These are phyloP conservation scores for Paraphysoderma sedebokerense DNA, from an alignment of 371 early-diverging fungal species.

Conservation along the genomic window DNA sequence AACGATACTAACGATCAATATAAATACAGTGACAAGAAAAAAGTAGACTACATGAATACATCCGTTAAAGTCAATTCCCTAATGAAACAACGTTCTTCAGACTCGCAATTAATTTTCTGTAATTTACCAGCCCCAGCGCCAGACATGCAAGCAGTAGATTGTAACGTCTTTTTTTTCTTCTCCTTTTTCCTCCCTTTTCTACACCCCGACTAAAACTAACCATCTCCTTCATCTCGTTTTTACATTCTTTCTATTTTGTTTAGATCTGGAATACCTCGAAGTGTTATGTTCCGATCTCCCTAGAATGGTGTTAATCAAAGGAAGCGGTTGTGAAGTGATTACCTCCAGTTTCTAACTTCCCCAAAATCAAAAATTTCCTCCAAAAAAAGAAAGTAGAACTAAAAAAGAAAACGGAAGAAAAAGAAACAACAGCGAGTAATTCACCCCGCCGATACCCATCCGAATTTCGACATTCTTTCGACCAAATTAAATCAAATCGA, in stretches of 20 bases:
- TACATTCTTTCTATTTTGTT: background rate
- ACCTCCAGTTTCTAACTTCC: too few relatives aligned
- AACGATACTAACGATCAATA: too few relatives aligned
- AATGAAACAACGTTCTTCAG: slow-evolving; percentile 5
- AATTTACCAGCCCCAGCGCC: slow-evolving; percentile 11
- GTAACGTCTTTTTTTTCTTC: background rate
- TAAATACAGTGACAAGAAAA: background rate
- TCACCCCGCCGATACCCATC: too few relatives aligned
- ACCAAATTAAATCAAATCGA: too few relatives aligned
- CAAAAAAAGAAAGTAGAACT: too few relatives aligned
- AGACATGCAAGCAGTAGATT: background rate
- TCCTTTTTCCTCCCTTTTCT: too few relatives aligned
- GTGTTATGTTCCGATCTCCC: slow-evolving; percentile 5
- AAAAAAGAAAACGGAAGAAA: too few relatives aligned
- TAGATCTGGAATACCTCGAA: slow-evolving; percentile 14
- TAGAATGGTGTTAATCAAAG: slow-evolving; percentile 13
- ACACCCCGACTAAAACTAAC: too few relatives aligned
- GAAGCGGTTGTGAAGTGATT: slow-evolving; percentile 13
- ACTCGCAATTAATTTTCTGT: slow-evolving; percentile 7
- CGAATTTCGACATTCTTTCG: too few relatives aligned
- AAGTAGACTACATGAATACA: slow-evolving; percentile 5
- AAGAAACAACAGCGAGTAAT: too few relatives aligned
- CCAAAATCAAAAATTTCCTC: too few relatives aligned
- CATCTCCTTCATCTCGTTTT: background rate
- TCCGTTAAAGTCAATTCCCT: slow-evolving; percentile 9